Conservation (phyloP, 331 rosid genomes). For the Acacia concinna region DNA sequence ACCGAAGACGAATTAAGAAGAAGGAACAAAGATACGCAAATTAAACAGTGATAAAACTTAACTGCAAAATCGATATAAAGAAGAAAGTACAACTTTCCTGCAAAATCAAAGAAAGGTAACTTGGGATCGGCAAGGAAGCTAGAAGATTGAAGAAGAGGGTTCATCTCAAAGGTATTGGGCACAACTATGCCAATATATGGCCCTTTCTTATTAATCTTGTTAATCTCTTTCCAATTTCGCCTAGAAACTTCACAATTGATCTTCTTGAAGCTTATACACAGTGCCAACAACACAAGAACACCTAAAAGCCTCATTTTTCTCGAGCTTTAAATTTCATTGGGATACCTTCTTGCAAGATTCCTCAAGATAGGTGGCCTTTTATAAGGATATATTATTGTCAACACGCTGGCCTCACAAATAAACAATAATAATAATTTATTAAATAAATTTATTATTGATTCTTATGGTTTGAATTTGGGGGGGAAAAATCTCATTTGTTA, state of each 20-base stretch:
- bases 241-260: constrained; percentile 42
- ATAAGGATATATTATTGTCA: background rate
- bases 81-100: constrained; percentile 36
- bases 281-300: constrained; percentile 38
- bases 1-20: background rate
- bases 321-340: constrained; percentile 8
- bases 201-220: constrained; percentile 42
- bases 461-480: too few species aligned
- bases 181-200: constrained; percentile 75
- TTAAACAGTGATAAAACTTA: too few species aligned
- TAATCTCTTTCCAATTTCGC: constrained; percentile 39
- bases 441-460: too few species aligned
- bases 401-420: too few species aligned
- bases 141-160: constrained; percentile 71
- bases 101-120: constrained; percentile 52
- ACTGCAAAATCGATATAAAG: constrained; percentile 38
- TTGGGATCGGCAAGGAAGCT: constrained; percentile 43
- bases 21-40: background rate
- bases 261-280: constrained; percentile 33
- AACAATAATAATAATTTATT: too few species aligned
- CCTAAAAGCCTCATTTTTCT: constrained; percentile 27
- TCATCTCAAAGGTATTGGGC: constrained; percentile 68
- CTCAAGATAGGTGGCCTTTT: background rate
- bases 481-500: too few species aligned
- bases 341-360: background rate